Evolutionary conservation across 305 asterid genomes (phyloP), one percentile per base, ranked within the genome.

Genomic region (Fraxinus greggii): DNA sequence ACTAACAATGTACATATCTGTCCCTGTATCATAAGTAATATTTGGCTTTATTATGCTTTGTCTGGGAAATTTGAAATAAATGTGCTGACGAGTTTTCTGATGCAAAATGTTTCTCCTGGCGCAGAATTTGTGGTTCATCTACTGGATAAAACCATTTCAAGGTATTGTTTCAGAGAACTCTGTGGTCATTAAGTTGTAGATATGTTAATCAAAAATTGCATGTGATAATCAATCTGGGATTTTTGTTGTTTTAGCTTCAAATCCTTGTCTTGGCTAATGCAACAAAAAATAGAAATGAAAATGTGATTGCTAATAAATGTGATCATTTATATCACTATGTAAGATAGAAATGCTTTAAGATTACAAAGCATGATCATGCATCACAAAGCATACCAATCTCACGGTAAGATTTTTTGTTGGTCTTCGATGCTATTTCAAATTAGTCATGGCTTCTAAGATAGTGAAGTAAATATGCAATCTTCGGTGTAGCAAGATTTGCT

Each of bases 61-160:
- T 59, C 5, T 7, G 24, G 13, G 75, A 70, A 70, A 29, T 31
- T 17, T 70, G 17, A 29, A 69, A 12, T 7, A 28, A 15, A 28
- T 31, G 73, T 31, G n/a, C 5, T 70, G 24, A 31, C n/a, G 23
- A 13, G 75, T 70, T 83, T 83, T 67, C 82, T 84, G 77, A 80
- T 74, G 61, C 48, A 42, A 33, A 28, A 76, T 8, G 32, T 80
- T 59, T 38, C 51, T 74, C n/a, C 54, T 83, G 17, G 73, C 87
- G 92, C 98, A 94, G 97, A 87, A 88, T 93, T 88, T 61, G 96
- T 92, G 88, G 89, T 90, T 82, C 91, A 93, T 86, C 4, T 92
- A 45, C 92, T 93, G 26, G 98, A 94, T 93, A 94, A 93, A 85
- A 72, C 89, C 81, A 89, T 94, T 82, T 97, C 95, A 78, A 93